Percentiles rank a stretch among this genome's conserved stretches.
Evolutionary conservation across 2,329 filamentous ascomycete genomes (phyloP).

Genomic region (Zymoseptoria brevis): DNA sequence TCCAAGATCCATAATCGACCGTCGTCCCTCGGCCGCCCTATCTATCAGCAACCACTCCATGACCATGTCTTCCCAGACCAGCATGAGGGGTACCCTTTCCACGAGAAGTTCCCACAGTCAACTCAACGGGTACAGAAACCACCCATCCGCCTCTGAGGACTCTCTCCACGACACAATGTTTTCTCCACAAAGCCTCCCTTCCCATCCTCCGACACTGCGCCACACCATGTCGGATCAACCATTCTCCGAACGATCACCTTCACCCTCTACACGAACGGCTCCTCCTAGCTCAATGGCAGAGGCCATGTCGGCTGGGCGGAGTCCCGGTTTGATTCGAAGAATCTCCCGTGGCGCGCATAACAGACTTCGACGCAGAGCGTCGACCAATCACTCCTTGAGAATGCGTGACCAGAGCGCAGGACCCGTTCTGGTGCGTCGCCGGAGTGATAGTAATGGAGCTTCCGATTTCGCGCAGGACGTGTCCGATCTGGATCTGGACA

Average conservation of each 20-base stretch:
- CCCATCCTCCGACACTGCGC: constrained; percentile 8
- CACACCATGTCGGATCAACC: constrained; percentile 21
- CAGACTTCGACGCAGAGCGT: constrained; percentile 65
- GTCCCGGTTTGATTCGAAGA: constrained; percentile 64
- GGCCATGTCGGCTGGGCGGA: constrained; percentile 49
- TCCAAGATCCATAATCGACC: constrained; percentile 10
- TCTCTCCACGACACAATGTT: constrained; percentile 16
- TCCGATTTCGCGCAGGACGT: constrained; percentile 39
- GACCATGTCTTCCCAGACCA: constrained; percentile 10
- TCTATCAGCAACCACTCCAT: constrained; percentile 11
- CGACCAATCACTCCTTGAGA: constrained; percentile 61
- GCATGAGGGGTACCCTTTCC: constrained; percentile 4
- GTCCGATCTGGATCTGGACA: constrained; percentile 47
- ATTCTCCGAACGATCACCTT: constrained; percentile 46
- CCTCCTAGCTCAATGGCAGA: constrained; percentile 53
- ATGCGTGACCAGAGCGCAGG: constrained; percentile 83
- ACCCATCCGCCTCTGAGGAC: constrained; percentile 15
- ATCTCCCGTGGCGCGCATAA: constrained; percentile 73
- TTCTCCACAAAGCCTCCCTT: constrained; percentile 14
- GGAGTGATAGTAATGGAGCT: constrained; percentile 81
- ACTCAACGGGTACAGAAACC: constrained; percentile 11
- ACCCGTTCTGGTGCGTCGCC: constrained; percentile 75
- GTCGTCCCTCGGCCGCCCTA: constrained; percentile 7
- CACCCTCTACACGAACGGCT: constrained; percentile 37
- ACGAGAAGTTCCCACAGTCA: constrained; percentile 23